Evolutionary conservation across 2,329 filamentous ascomycete genomes (phyloP).

Genomic region (Trichophyton schoenleinii): DNA sequence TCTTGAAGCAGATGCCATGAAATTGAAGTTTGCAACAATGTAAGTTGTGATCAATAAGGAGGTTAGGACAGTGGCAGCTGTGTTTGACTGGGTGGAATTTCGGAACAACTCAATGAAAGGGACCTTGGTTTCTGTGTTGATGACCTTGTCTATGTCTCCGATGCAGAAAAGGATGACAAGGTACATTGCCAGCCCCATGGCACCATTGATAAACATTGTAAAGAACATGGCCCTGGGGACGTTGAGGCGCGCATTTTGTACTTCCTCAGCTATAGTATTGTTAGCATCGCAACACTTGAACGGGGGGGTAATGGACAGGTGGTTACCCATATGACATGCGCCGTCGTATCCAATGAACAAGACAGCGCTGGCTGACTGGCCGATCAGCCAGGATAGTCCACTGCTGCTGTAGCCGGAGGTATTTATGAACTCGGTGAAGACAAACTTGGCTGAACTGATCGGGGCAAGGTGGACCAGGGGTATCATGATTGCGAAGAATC

Average conservation of each 20-base stretch:
- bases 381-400: constrained; percentile 2
- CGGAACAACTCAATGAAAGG: constrained; percentile 26
- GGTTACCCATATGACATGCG: constrained; percentile 6
- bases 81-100: constrained; percentile 19
- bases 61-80: constrained; percentile 18
- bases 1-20: constrained; percentile 24
- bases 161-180: constrained; percentile 1
- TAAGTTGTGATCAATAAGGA: constrained; percentile 19
- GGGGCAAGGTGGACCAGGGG: constrained; percentile 18
- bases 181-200: constrained; percentile 24
- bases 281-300: neutral
- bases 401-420: neutral
- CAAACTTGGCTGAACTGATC: neutral
- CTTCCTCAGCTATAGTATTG: constrained; percentile 22
- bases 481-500: constrained; percentile 34
- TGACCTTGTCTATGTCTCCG: constrained; percentile 5
- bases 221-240: constrained; percentile 27
- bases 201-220: constrained; percentile 25
- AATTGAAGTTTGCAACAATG: constrained; percentile 20
- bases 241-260: constrained; percentile 23
- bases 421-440: constrained; percentile 1
- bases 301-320: neutral
- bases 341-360: constrained; percentile 6
- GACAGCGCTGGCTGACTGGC: constrained; percentile 2
- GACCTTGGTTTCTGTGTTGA: constrained; percentile 18